These are phyloP conservation scores for Camelina neglecta DNA, from an alignment of 345 rosid genomes.

Conservation along the genomic window DNA sequence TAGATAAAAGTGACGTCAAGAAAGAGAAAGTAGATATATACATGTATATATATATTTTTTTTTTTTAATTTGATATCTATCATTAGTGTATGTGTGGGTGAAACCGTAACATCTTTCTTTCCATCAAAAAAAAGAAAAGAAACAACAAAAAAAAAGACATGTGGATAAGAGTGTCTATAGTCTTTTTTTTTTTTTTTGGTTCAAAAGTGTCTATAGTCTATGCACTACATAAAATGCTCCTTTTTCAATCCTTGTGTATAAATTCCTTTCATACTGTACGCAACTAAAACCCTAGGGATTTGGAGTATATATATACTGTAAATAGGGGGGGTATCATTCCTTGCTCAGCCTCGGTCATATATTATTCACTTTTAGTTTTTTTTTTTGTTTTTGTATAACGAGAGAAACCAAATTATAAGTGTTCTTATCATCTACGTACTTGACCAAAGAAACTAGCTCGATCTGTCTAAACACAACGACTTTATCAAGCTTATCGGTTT, in stretches of 20 bases:
- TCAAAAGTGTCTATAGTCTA: not conserved
- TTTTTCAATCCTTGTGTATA: conserved; percentile 14
- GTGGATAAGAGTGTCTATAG: conserved; percentile 7
- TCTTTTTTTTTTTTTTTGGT: no score
- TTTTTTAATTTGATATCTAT: not conserved
- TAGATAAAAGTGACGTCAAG: not conserved
- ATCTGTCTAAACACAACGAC: conserved; percentile 12
- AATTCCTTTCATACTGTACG: conserved; percentile 16
- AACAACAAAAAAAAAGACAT: not conserved
- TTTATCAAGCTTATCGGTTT: not conserved
- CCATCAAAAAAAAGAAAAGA: not conserved
- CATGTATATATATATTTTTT: not conserved
- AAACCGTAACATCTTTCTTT: conserved; percentile 16
- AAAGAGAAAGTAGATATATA: no score
- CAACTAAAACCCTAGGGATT: conserved; percentile 34
- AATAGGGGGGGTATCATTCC: not conserved
- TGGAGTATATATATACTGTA: conserved; percentile 16
- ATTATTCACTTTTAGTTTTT: not conserved
- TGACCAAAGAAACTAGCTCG: conserved; percentile 5
- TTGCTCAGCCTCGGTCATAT: conserved; percentile 11
- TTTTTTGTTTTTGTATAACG: not conserved
- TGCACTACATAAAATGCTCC: conserved; percentile 9
- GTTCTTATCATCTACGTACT: conserved; percentile 1
- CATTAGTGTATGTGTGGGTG: not conserved
- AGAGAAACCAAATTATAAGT: not conserved